Evolutionary conservation across 352 stramenopile species (phyloP), one percentile per base, ranked within the genome.

Genomic region (Peronospora destructor): DNA sequence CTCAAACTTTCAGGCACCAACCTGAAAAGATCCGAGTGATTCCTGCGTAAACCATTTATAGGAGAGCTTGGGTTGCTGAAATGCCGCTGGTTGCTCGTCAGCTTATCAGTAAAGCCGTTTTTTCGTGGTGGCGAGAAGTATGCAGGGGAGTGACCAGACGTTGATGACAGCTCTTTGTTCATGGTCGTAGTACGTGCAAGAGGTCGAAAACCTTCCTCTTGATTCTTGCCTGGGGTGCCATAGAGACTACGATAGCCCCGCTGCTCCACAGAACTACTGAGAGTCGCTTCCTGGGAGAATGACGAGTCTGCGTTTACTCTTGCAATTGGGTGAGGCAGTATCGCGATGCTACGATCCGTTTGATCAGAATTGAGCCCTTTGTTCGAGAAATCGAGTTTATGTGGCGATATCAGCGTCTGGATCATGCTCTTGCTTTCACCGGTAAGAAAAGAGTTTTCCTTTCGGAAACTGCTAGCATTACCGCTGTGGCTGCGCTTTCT

Each of bases 391-490:
- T 72, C 65, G 5, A 59, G 29, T 11, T 64, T 69, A 14, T 64
- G 59, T 6, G 70, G 70, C 10, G 66, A 77, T 8, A 75, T 38
- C 13, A 81, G 44, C 2, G 67, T 72, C 10, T 76, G 61, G 6
- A 70, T 26, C 25, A 76, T 51, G 29, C 56, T 76, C 21, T 41
- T 61, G 21, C 60, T 73, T 34, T 64, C 61, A 33, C 45, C 52
- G n/a, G 39, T 28, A 3, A 58, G 45, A 30, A 67, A 56, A 5
- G 32, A 25, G 11, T 32, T 57, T 7, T 59, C 52, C 30, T 58
- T 66, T 28, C 33, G 48, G 47, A 53, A 58, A n/a, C 41, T 56
- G 19, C 25, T 32, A 25, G 9, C 48, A 34, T 55, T 58, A 5
- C 51, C 50, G 21, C 50, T 69, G 26, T 48, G 69, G 37, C 48